Conservation (phyloP, 192 early-diverging fungal species). For the Umbelopsis isabellina region DNA sequence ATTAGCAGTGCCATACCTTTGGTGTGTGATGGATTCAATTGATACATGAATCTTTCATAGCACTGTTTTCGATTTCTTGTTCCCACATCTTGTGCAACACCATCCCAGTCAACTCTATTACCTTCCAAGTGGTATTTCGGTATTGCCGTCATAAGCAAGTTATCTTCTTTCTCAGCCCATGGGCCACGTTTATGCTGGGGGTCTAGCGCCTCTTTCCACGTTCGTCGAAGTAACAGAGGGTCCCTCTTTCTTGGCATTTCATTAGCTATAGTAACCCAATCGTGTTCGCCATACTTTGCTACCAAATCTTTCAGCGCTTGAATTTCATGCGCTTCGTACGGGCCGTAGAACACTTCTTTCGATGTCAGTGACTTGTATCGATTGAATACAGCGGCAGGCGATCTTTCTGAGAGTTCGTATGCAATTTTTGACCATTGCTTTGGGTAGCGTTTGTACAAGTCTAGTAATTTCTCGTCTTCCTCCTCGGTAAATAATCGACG, state of each 20-base stretch:
- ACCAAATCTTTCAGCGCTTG: slow-evolving; percentile 1
- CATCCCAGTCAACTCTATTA: background rate
- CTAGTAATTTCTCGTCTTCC: slow-evolving; percentile 15
- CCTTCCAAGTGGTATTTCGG: slow-evolving; percentile 3
- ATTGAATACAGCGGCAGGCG: slow-evolving; percentile 1
- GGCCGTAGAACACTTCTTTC: slow-evolving; percentile 8
- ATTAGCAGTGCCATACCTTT: background rate
- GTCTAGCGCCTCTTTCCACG: slow-evolving; percentile 9
- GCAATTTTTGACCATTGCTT: slow-evolving; percentile 16
- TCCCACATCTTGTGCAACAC: background rate
- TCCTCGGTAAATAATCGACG: slow-evolving; percentile 2
- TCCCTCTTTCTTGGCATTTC: slow-evolving; percentile 11
- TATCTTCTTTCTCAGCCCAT: background rate
- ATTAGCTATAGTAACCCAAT: background rate
- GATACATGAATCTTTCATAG: slow-evolving; percentile 19
- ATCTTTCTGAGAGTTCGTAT: background rate
- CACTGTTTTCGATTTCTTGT: slow-evolving; percentile 17
- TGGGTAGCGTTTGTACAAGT: background rate
- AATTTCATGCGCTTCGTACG: background rate
- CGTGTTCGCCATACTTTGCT: slow-evolving; percentile 3
- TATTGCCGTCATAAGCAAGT: background rate
- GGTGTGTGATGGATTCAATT: slow-evolving; percentile 7
- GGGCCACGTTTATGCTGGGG: slow-evolving; percentile 12
- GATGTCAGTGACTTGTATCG: slow-evolving; percentile 2
- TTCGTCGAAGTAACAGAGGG: background rate